A percentile compares a stretch with the other conserved stretches of the same genome.
Conservation (phyloP, 148 eudicot species). For the Persicaria tinctoria region DNA sequence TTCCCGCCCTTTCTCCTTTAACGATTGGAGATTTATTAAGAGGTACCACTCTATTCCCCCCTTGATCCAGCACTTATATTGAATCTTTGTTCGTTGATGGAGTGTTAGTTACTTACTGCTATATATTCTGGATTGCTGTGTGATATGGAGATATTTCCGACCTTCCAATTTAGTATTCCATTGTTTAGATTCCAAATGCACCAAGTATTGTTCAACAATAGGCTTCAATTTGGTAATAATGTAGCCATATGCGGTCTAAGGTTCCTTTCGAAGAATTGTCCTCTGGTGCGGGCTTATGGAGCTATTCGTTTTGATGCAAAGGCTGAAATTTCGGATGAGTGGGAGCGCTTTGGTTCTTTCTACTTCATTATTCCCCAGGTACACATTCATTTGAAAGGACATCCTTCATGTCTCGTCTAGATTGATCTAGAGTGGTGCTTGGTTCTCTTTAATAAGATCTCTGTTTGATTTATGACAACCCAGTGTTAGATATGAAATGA, state of each 20-base stretch:
- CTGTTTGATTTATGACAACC: slow-evolving; percentile 27
- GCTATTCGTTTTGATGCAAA: slow-evolving; percentile 90
- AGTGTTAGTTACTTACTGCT: not conserved
- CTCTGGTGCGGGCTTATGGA: slow-evolving; percentile 90
- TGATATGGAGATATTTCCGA: not conserved
- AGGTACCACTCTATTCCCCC: slow-evolving; percentile 32
- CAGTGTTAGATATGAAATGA: slow-evolving; percentile 32
- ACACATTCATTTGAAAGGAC: not conserved
- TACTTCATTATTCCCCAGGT: slow-evolving; percentile 97
- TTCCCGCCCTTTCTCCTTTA: slow-evolving; percentile 50
- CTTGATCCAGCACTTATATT: not conserved
- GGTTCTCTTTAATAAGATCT: slow-evolving; percentile 14
- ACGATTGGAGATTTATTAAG: slow-evolving; percentile 75
- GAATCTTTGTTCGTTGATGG: not conserved
- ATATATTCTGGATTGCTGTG: too few species aligned
- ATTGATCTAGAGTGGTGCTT: not conserved
- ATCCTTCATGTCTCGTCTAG: not conserved
- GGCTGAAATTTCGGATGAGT: slow-evolving; percentile 60
- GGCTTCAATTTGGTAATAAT: not conserved
- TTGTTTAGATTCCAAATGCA: not conserved
- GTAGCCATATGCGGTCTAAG: slow-evolving; percentile 20
- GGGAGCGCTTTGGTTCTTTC: slow-evolving; percentile 90
- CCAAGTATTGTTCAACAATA: not conserved
- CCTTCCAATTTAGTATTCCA: too few species aligned
- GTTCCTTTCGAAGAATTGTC: slow-evolving; percentile 78